Percentiles rank a stretch among this genome's conserved stretches.
These are phyloP conservation scores for Beauveria brongniartii DNA, from an alignment of 2,329 filamentous ascomycete genomes.

Conservation along the genomic window DNA sequence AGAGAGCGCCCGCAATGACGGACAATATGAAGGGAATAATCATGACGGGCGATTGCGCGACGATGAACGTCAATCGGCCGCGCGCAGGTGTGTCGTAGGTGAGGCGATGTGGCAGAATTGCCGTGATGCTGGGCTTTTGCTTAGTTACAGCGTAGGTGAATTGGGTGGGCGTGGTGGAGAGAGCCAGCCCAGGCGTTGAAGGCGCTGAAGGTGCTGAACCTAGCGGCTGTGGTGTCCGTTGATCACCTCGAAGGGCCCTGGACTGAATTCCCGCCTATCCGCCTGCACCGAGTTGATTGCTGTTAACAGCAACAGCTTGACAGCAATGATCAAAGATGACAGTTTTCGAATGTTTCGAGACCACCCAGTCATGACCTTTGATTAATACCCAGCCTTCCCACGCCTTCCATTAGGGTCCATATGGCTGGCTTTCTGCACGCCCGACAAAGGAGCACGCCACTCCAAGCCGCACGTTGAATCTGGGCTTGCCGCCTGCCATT, in stretches of 20 bases:
- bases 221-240: background rate
- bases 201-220: background rate
- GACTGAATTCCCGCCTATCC: no score
- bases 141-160: background rate
- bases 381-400: no score
- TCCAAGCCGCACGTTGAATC: background rate
- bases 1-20: constrained; percentile 26
- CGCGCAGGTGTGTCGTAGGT: background rate
- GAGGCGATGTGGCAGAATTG: constrained; percentile 1
- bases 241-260: no score
- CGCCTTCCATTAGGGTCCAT: no score
- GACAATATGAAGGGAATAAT: constrained; percentile 25
- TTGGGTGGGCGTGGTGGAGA: background rate
- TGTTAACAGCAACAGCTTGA: no score
- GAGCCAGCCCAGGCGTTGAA: background rate
- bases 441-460: constrained; percentile 5
- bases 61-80: background rate
- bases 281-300: no score
- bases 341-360: no score
- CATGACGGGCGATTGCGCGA: background rate
- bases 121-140: background rate
- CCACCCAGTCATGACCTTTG: no score
- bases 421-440: no score
- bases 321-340: no score
- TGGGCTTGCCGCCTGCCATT: constrained; percentile 7